Percentiles rank a stretch among this genome's conserved stretches.
phyloP scores from a whole-genome alignment of 352 stramenopile species.

The Phytophthora ohioensis region DNA sequence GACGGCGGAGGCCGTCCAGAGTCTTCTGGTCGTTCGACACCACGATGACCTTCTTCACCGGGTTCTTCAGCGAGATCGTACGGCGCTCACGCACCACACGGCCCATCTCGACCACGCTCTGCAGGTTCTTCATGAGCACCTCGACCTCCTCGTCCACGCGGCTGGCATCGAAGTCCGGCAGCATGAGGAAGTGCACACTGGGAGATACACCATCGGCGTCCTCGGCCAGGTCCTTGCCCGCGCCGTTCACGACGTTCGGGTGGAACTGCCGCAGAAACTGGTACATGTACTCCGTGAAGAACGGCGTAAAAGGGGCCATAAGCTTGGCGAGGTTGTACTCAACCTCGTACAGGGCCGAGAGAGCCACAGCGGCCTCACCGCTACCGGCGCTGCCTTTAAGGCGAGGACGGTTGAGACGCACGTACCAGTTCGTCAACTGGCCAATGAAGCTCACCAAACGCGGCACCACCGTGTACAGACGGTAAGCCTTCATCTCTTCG shows the following conservation, averaged over 20 bases:
- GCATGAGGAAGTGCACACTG: conserved; percentile 97
- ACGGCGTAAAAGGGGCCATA: conserved; percentile 99
- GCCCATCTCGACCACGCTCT: conserved; percentile 97
- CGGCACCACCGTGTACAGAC: conserved; percentile 99
- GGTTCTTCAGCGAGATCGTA: conserved; percentile 97
- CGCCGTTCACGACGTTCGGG: conserved; percentile 78
- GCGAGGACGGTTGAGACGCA: conserved; percentile 98
- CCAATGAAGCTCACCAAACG: conserved; percentile 98
- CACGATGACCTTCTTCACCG: conserved; percentile 96
- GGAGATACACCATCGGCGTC: conserved; percentile 93
- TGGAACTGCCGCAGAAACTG: conserved; percentile 98
- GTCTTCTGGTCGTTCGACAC: conserved; percentile 90
- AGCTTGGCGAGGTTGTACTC: conserved; percentile 95
- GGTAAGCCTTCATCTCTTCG: conserved; percentile 98
- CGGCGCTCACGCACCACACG: conserved; percentile 96
- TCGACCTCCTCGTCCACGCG: conserved; percentile 95
- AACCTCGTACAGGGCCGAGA: conserved; percentile 98
- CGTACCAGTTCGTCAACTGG: conserved; percentile 99
- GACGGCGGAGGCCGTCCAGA: conserved; percentile 76
- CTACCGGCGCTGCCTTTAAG: conserved; percentile 96
- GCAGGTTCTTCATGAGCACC: conserved; percentile 95
- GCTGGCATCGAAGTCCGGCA: conserved; percentile 94
- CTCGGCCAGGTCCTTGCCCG: conserved; percentile 84
- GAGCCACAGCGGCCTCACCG: conserved; percentile 80
- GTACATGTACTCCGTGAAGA: conserved; percentile 99